phyloP scores from a whole-genome alignment of 805 yeast genomes.

The Zygosaccharomyces rouxii region DNA sequence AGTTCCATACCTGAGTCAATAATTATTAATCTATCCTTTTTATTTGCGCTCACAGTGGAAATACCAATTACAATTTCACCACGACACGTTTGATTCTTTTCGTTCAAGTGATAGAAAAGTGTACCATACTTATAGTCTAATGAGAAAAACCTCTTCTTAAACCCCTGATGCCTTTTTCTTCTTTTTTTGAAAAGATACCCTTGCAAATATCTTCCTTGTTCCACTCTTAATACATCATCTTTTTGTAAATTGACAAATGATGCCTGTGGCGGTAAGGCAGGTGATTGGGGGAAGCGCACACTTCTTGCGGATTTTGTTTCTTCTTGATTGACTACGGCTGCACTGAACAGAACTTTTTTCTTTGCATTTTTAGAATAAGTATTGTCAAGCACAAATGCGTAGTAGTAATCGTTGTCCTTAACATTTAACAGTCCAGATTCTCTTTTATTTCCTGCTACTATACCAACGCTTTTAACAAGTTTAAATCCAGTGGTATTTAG shows the following conservation, averaged over 20 bases:
- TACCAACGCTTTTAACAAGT: slow-evolving; percentile 51
- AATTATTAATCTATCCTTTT: slow-evolving; percentile 60
- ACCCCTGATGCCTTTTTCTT: slow-evolving; percentile 81
- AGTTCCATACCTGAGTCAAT: slow-evolving; percentile 94
- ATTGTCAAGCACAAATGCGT: slow-evolving; percentile 87
- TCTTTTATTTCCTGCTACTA: slow-evolving; percentile 55
- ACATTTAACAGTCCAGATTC: slow-evolving; percentile 61
- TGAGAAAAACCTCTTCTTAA: slow-evolving; percentile 76
- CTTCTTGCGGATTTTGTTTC: slow-evolving; percentile 14
- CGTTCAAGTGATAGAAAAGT: slow-evolving; percentile 72
- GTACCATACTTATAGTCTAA: slow-evolving; percentile 80
- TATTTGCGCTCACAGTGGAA: slow-evolving; percentile 77
- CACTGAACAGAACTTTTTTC: slow-evolving; percentile 72
- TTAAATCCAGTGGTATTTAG: slow-evolving; percentile 51
- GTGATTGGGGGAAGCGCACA: slow-evolving; percentile 16
- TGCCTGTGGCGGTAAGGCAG: slow-evolving; percentile 12
- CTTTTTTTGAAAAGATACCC: slow-evolving; percentile 77
- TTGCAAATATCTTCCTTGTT: slow-evolving; percentile 65
- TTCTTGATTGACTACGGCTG: slow-evolving; percentile 33
- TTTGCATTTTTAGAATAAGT: slow-evolving; percentile 81
- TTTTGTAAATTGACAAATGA: slow-evolving; percentile 21
- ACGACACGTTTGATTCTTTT: slow-evolving; percentile 61
- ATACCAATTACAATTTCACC: slow-evolving; percentile 88
- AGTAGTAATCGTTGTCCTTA: slow-evolving; percentile 57
- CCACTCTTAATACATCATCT: slow-evolving; percentile 23